Conservation (phyloP, 345 rosid genomes). For the Rubroshorea leprosula region DNA sequence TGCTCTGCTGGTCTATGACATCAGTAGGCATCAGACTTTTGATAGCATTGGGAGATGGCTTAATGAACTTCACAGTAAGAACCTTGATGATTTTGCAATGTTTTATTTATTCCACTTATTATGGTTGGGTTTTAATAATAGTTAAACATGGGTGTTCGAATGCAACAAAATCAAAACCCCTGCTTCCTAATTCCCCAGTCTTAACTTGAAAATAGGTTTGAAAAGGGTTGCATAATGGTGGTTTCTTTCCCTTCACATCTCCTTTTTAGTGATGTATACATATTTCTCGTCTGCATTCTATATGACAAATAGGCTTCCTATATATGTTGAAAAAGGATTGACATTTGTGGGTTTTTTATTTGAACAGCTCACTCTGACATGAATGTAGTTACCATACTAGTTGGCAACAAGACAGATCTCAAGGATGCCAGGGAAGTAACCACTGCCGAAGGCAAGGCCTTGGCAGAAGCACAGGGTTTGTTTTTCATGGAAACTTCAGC, state of each 20-base stretch:
- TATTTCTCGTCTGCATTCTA: no score
- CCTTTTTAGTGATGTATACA: no score
- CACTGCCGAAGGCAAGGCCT: slow-evolving; percentile 65
- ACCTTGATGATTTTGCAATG: not conserved
- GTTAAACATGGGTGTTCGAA: no score
- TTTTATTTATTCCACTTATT: not conserved
- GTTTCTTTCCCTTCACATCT: no score
- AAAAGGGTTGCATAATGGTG: no score
- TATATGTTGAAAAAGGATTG: slow-evolving; percentile 6
- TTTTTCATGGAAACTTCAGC: slow-evolving; percentile 96
- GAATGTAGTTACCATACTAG: slow-evolving; percentile 70
- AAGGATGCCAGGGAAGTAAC: slow-evolving; percentile 70
- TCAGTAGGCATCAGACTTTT: slow-evolving; percentile 86
- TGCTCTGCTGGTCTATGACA: slow-evolving; percentile 91
- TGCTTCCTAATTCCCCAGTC: no score
- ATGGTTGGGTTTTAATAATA: no score
- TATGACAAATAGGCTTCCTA: not conserved
- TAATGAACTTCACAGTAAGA: slow-evolving; percentile 94
- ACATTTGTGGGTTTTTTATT: slow-evolving; percentile 17
- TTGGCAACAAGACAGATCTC: slow-evolving; percentile 87
- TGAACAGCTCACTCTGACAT: slow-evolving; percentile 65
- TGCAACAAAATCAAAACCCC: no score
- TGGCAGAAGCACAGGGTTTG: slow-evolving; percentile 72
- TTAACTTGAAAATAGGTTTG: no score
- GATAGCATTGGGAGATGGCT: slow-evolving; percentile 94